Base-by-base conservation (phyloP, 345 rosid species). In the Gossypioides kirkii region DNA sequence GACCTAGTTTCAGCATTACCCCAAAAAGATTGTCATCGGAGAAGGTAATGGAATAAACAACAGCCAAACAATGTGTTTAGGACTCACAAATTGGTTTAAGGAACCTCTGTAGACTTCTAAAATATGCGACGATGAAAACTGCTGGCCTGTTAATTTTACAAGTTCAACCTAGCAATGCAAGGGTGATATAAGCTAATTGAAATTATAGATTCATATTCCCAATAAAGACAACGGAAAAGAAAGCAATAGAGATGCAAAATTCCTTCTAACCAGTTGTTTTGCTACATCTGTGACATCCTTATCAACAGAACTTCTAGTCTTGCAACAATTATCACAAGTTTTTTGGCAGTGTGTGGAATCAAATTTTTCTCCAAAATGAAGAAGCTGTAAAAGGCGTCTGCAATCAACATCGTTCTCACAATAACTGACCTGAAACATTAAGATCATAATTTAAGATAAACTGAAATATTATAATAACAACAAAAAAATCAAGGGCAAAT, bases 101-200 rank as follows among this genome's bases (percentile, higher is more conserved):
- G 98, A 95, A 72, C 99, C 99, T 84, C 98, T 86, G 86, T 79
- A 95, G 79, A 95, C 96, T 87, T 95, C 99, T 76, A 95, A 86
- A 73, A 86, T 83, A 81, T 92, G 94, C 79, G 99, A 81, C 22
- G 97, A 89, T 26, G 99, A 92, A 84, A 80, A 90, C 75, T 86
- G 83, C 82, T 95, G 97, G 70, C 90, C 83, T 22, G 87, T 84
- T 79, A 76, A 76, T 86, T 86, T 91, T 83, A 92, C 97, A 84
- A 95, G 82, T 80, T 92, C 98, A 84, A 92, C 87, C 99, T 95
- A 74, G 52, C 23, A 69, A 50, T 25, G 43, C 43, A 20, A 67
- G 49, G 17, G 14, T 61, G 38, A 14, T 28, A 53, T 18, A 43
- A 23, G 55, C 61, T 46, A 76, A 58, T 71, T 0, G 18, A 45